Percentiles rank a stretch among this genome's conserved stretches.
phyloP scores from a whole-genome alignment of 345 rosid genomes.

The Passiflora organensis region DNA sequence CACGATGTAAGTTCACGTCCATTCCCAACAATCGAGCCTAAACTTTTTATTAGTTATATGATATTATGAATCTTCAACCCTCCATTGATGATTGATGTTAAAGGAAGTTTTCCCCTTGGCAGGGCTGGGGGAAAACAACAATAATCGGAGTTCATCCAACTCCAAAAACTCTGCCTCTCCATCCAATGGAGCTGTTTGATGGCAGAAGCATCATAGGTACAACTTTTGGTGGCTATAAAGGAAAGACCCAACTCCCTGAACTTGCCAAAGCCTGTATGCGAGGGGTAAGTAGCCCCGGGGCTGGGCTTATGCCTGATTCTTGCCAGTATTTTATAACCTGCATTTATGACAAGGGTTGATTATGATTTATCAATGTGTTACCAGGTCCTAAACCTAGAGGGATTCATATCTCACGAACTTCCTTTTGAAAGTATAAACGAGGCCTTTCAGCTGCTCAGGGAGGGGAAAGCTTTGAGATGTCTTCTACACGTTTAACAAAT shows the following conservation, averaged over 20 bases:
- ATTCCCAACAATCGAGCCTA: no score
- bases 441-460: slow-evolving; percentile 22
- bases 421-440: slow-evolving; percentile 37
- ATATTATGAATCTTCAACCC: no score
- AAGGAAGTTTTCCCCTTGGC: background rate
- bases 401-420: slow-evolving; percentile 31
- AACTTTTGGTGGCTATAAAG: slow-evolving; percentile 27
- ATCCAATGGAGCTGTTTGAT: slow-evolving; percentile 44
- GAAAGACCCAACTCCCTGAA: slow-evolving; percentile 28
- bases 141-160: slow-evolving; percentile 20
- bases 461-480: slow-evolving; percentile 42
- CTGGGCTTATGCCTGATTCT: no score
- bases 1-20: slow-evolving; percentile 33
- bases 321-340: no score
- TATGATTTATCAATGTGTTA: no score
- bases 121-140: slow-evolving; percentile 26
- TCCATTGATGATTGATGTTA: no score
- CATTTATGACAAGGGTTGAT: no score
- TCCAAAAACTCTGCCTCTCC: slow-evolving; percentile 18
- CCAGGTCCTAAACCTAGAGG: slow-evolving; percentile 32
- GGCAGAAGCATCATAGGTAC: slow-evolving; percentile 27
- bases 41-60: no score
- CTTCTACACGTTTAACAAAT: slow-evolving; percentile 25
- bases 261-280: slow-evolving; percentile 28
- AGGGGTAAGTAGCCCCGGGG: no score